Base-by-base conservation (phyloP, 768 basidiomycete genomes). In the Cystofilobasidium macerans region DNA sequence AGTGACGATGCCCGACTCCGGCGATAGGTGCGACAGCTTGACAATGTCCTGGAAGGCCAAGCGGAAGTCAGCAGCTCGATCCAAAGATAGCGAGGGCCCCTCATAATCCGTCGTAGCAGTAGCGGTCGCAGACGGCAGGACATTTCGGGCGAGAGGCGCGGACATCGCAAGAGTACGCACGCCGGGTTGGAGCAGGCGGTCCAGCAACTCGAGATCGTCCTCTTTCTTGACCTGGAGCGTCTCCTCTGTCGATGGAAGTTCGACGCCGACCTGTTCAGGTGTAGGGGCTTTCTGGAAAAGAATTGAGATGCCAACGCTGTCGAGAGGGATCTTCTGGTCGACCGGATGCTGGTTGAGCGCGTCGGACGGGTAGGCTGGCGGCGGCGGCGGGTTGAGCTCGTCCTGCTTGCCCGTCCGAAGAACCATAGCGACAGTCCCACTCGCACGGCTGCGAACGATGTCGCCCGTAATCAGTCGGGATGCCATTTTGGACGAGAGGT, bases 1-100 rank as follows among this genome's bases (percentile, higher is more conserved):
- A n/a, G 81, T 79, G 48, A 95, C 83, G 42, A 91, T 83, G 28
- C 87, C 91, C 40, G 87, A 86, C 67, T 81, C 81, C 7, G 54
- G 40, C 28, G 28, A 45, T 22, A 45, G 43, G 47, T 58, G 54
- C 24, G 38, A 42, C 11, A 57, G 32, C 36, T 65, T 65, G 45
- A 65, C 64, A 30, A 65, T 57, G 22, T 65, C 64, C 45, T 47
- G 45, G n/a, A n/a, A n/a, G n/a, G n/a, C n/a, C n/a, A 5, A 13
- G 42, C 22, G 22, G 36, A 38, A 18, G 42, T 42, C 42, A 42
- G 42, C 42, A 7, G 42, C n/a, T n/a, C 38, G 38, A 40, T 16
- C 38, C 38, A 40, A 40, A 40, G 38, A 40, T 40, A 40, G 38
- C 38, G n/a, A n/a, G n/a, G n/a, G n/a, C n/a, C n/a, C n/a, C n/a